Evolutionary conservation across 2,329 filamentous ascomycete genomes (phyloP), one percentile per base, ranked within the genome.

Genomic region (Penicillium sp.): DNA sequence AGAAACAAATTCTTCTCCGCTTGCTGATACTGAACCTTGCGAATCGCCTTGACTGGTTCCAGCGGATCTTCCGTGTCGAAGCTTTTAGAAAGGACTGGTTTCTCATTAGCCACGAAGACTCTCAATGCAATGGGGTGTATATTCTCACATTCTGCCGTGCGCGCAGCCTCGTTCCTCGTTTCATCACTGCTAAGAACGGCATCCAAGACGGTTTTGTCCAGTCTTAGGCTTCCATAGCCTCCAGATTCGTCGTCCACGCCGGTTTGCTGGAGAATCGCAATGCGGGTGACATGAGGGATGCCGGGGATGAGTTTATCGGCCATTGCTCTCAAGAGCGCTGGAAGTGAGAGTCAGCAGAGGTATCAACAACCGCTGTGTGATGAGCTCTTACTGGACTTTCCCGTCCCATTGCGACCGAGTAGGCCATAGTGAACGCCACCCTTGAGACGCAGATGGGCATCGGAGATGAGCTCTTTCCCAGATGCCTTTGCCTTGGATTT

Each of bases 301-400:
- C 91, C 91, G 0, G 92, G 91, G 17, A 96, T 90, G 37, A 93
- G 82, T 70, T 91, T 91, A 64, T 92, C 88, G 4, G 88, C 89
- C 67, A 96, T 88, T 1, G 92, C 91, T 70, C 86, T 86, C 17
- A 95, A 80, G 7, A 94, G 78, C 0, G 91, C 88, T 90, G 50
- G 5, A 47, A 13, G 28, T 42, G 57, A 22, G 30, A 10, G 57
- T 58, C 30, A 66, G 56, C 13, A 22, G 17, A 30, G 13, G 5
- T 17, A 17, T 30, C 30, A 13, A n/a, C 1, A 10, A 4, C 9
- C n/a, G 3, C 30, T 2, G 17, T 0, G 22, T 24, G 28, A n/a
- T 4, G 19, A 12, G 15, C 19, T 40, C 71, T 24, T 76, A 89
- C 88, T 94, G 4, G 91, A 93, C 73, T 96, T 96, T 6, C 92